Conservation (phyloP, 164 flowering plant genomes). For the Chimonanthus praecox region DNA sequence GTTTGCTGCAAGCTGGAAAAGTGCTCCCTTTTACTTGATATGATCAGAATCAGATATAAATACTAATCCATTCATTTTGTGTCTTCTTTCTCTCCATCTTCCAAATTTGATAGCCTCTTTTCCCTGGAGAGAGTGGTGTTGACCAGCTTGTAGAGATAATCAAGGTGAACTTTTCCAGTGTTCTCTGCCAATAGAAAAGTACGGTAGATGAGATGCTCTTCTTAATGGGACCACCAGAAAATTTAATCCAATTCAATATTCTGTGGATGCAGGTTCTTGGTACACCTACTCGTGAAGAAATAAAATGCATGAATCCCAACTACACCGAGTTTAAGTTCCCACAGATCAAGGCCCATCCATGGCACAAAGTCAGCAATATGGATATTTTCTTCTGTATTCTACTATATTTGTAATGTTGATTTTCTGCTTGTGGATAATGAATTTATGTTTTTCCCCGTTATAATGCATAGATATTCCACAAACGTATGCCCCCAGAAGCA, state of each 20-base stretch:
- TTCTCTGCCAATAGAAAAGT: too few species aligned
- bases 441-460: background rate
- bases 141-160: conserved; percentile 87
- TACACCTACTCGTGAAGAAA: conserved; percentile 76
- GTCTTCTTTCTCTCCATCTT: conserved; percentile 5
- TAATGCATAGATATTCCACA: conserved; percentile 48
- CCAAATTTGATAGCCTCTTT: conserved; percentile 44
- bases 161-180: conserved; percentile 35
- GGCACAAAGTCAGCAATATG: conserved; percentile 53
- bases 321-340: conserved; percentile 69
- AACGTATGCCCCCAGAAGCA: conserved; percentile 68
- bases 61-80: conserved; percentile 2
- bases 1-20: conserved; percentile 20
- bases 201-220: background rate
- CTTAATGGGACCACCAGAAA: background rate
- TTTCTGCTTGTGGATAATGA: background rate
- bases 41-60: background rate
- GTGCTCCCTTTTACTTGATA: conserved; percentile 7
- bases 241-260: background rate
- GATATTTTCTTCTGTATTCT: background rate
- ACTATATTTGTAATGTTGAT: background rate
- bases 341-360: conserved; percentile 69
- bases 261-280: conserved; percentile 46
- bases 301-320: conserved; percentile 77
- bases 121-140: conserved; percentile 77